These are phyloP conservation scores for Diplodia intermedia DNA, from an alignment of 2,329 filamentous ascomycete genomes.

Conservation along the genomic window DNA sequence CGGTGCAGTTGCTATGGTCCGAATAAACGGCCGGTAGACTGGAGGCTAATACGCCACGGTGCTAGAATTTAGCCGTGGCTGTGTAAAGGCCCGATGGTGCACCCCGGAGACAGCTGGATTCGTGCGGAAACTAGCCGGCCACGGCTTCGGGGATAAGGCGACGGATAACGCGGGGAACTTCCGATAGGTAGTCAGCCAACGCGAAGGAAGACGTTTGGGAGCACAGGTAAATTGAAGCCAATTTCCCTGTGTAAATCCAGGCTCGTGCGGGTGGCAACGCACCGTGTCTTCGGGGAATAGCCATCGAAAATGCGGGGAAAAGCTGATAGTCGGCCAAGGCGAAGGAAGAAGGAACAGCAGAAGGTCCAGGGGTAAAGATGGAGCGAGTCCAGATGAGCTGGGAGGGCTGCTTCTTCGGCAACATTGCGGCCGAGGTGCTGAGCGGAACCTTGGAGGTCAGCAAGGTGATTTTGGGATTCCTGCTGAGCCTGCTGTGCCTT, in stretches of 20 bases:
- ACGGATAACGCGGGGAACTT: not conserved
- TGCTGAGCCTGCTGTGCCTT: not conserved
- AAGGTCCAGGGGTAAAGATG: not conserved
- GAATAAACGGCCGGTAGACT: no score
- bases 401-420: not conserved
- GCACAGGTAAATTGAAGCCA: not conserved
- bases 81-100: no score
- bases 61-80: no score
- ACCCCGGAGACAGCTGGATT: not conserved
- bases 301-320: constrained; percentile 1
- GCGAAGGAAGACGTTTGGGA: not conserved
- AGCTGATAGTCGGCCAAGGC: not conserved
- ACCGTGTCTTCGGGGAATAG: not conserved
- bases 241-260: no score
- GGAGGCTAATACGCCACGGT: no score
- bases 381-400: not conserved
- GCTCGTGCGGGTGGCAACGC: not conserved
- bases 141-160: not conserved
- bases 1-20: no score
- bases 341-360: not conserved
- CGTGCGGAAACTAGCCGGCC: not conserved
- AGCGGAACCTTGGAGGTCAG: not conserved
- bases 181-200: not conserved
- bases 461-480: not conserved
- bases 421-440: not conserved